Base-by-base conservation (phyloP, 2,329 filamentous ascomycete species). In the Nothopassalora personata region DNA sequence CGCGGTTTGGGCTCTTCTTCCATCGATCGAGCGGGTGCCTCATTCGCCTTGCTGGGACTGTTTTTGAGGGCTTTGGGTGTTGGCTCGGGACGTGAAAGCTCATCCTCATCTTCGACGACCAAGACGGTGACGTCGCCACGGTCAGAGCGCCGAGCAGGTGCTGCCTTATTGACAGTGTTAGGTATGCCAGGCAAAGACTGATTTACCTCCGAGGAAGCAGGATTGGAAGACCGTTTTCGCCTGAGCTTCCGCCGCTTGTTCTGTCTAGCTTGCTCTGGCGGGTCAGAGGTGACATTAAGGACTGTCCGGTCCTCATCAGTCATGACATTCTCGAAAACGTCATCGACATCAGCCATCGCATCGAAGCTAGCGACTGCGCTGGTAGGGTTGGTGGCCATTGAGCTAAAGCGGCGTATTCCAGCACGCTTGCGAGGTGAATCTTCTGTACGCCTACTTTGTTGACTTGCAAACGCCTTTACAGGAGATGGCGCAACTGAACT, bases 301-400 rank as follows among this genome's bases (percentile, higher is more conserved):
- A 71, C 68, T 6, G 69, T 63, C 13, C 73, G 68, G 47, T 77
- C 76, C 60, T 70, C 75, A 64, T 56, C 74, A 31, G 62, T 74
- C 61, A 74, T 66, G 27, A 75, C 65, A 53, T 64, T 64, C 18
- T 64, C 59, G 65, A 71, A 67, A 34, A 71, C 62, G 4, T 61
- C 68, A 53, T 72, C 66, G 39, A 74, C 61, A 46, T 73, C 68
- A 8, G 75, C 60, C 36, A 71, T 67, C 9, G 53, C 52, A 3
- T 58, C 57, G 46, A 64, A 63, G 54, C 64, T 66, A 15, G 51
- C 43, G 15, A 63, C 49, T 19, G 48, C 54, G 19, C 27, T 63
- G 10, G 64, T 66, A 10, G 66, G 59, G 18, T 65, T 68, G 10
- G 60, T 65, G 19, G 69, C 65, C 11, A 73, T 71, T 13, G 73